phyloP scores from a whole-genome alignment of 2,329 filamentous ascomycete genomes.

The Fusarium sp. region DNA sequence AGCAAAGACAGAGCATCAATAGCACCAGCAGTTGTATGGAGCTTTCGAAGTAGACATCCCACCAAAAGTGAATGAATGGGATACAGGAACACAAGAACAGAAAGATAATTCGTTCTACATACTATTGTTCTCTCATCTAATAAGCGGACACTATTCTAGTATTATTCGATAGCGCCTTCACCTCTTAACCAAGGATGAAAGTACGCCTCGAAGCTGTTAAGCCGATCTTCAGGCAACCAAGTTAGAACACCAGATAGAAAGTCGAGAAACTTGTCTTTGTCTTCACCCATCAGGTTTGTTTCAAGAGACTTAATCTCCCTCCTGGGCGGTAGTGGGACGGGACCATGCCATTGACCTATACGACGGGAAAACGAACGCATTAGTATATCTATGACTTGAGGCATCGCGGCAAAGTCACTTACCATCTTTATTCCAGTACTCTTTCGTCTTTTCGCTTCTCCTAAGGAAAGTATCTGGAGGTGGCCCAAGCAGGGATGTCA shows the following conservation, averaged over 20 bases:
- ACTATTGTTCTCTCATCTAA: no score
- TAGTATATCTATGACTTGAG: not conserved
- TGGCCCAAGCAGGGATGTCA: constrained; percentile 48
- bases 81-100: no score
- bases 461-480: constrained; percentile 46
- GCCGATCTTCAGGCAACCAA: constrained; percentile 47
- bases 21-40: no score
- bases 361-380: not conserved
- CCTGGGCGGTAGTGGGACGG: constrained; percentile 41
- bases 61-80: no score
- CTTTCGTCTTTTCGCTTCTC: constrained; percentile 35
- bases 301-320: constrained; percentile 36
- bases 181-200: constrained; percentile 45
- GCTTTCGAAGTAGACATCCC: no score
- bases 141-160: no score
- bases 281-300: constrained; percentile 16
- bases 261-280: constrained; percentile 40
- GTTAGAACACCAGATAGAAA: constrained; percentile 40
- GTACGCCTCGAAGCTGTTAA: constrained; percentile 31
- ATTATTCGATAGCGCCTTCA: not conserved
- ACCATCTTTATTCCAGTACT: constrained; percentile 46
- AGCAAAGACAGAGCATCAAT: no score
- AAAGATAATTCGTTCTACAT: no score
- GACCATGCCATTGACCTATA: constrained; percentile 46
- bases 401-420: not conserved